Evolutionary conservation across 177 flowering plant genomes (phyloP).

Genomic region (Vitis hybrid): DNA sequence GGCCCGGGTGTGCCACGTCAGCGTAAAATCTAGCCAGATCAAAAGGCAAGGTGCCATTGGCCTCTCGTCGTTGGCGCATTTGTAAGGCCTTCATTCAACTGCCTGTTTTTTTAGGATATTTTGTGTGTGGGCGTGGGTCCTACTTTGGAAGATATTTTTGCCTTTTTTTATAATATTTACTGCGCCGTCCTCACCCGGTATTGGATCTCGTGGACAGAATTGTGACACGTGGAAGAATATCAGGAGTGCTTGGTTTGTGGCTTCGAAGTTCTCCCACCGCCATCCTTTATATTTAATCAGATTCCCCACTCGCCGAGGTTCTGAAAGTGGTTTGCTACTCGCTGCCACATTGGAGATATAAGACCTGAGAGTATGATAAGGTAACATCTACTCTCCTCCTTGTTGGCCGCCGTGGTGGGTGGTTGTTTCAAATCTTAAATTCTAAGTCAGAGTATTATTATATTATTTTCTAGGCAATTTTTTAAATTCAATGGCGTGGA

Average conservation of each 20-base stretch:
- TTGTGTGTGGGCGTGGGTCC: neutral
- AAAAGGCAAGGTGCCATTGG: conserved; percentile 15
- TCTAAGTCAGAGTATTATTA: no score
- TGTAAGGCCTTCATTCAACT: neutral
- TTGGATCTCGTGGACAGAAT: conserved; percentile 9
- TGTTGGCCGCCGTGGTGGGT: no score
- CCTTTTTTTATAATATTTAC: no score
- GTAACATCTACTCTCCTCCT: neutral
- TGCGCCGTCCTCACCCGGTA: neutral
- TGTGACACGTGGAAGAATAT: conserved; percentile 11
- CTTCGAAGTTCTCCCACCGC: conserved; percentile 3
- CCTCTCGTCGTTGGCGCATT: conserved; percentile 4
- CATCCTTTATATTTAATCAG: neutral
- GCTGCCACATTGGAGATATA: neutral
- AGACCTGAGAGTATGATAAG: neutral
- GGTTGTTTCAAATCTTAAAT: no score
- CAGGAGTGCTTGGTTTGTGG: conserved; percentile 4
- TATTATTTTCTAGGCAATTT: no score
- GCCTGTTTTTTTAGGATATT: neutral
- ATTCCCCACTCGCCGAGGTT: neutral
- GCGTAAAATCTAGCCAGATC: conserved; percentile 14
- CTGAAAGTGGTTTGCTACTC: neutral
- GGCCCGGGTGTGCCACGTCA: conserved; percentile 32
- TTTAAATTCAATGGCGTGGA: no score
- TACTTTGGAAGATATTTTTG: conserved; percentile 21